Evolutionary conservation across 306 rosid genomes (phyloP).

Genomic region (Quercus ilex): DNA sequence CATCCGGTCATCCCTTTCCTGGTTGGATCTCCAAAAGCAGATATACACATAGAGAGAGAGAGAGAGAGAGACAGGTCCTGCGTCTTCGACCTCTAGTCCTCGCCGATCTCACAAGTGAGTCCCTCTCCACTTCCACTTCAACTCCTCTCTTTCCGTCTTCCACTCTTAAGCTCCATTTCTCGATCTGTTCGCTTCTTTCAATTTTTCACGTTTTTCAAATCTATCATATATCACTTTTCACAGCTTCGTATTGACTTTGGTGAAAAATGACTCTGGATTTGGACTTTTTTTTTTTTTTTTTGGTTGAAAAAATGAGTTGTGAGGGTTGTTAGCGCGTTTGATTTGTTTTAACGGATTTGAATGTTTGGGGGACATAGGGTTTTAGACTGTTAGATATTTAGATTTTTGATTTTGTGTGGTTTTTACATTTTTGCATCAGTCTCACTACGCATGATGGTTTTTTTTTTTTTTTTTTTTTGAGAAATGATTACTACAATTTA

Average conservation of each 20-base stretch:
- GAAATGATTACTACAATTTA: not conserved
- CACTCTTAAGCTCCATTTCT: not conserved
- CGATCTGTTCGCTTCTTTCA: constrained; percentile 23
- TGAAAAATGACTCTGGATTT: not conserved
- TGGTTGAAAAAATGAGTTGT: not conserved
- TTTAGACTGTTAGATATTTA: not conserved
- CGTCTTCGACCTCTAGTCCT: not conserved
- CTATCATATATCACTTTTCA: too few relatives aligned
- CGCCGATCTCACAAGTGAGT: constrained; percentile 24
- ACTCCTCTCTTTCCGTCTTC: not conserved
- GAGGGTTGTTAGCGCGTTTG: not conserved
- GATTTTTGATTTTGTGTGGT: not conserved
- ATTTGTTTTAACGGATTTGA: not conserved
- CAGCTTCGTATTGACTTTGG: too few relatives aligned
- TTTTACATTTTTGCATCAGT: not conserved
- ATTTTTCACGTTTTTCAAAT: not conserved
- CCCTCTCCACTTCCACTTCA: not conserved
- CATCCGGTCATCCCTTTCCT: not conserved
- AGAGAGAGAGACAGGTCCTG: too few relatives aligned
- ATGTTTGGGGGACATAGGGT: not conserved
- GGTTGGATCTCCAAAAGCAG: constrained; percentile 23
- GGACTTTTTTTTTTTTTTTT: not conserved
- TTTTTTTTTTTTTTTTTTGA: not conserved
- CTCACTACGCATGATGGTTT: not conserved
- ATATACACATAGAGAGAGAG: too few relatives aligned